Evolutionary conservation across 345 rosid genomes (phyloP), one percentile per base, ranked within the genome.

Genomic region (Salix arbutifolia): DNA sequence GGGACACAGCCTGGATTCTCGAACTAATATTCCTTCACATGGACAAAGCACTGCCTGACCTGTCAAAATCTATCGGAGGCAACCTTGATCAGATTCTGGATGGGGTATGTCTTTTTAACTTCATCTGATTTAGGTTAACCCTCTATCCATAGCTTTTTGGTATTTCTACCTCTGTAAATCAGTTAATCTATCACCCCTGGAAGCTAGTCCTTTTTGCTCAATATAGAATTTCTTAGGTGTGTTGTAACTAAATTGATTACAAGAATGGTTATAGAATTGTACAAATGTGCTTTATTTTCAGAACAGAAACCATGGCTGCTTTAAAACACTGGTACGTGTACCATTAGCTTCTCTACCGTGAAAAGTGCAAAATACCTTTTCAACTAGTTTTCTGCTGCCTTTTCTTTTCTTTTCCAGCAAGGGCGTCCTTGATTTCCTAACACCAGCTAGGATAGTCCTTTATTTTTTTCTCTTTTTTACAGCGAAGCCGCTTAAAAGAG

Each of bases 1-100:
- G 80, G 84, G 78, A 28, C 74, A 21, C n/a, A 40, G 64, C 79
- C 64, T 44, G 70, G 87, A 84, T 53, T 52, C 78, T 26, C 76
- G 58, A 64, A 66, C 73, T 21, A 72, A 70, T 80, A 58, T 53
- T 71, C 46, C 62, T 71, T 52, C 64, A 30, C 73, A 37, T 26
- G 77, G 78, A 66, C 77, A 75, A 66, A 71, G 58, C 67, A 46
- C 28, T 46, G 58, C 52, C 31, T 68, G 69, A 18, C 71, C 77
- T 12, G 23, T 65, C 25, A 68, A 56, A 62, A 61, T 40, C 5
- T 74, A 73, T 76, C 66, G n/a, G 13, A 35, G 69, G 67, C 58
- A 44, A 16, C 70, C 50, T 73, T 71, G 75, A 70, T 70, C 44
- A 56, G 28, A 74, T 46, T 19, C 17, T 61, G 7, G 42, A 9